Conservation (phyloP, 1,284 basidiomycete genomes). For the Irpex lacteus region DNA sequence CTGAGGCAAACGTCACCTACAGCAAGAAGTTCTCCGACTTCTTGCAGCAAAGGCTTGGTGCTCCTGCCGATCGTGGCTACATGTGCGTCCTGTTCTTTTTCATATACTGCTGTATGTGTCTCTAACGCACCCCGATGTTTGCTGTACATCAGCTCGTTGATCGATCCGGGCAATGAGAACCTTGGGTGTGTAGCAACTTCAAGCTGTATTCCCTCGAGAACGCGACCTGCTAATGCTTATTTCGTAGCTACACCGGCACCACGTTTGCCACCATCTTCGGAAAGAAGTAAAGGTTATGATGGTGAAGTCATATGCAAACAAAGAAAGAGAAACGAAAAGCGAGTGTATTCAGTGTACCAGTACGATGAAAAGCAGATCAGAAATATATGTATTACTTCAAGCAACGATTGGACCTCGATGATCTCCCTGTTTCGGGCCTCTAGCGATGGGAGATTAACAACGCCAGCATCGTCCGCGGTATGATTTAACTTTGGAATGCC, state of each 20-base stretch:
- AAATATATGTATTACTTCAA: not conserved
- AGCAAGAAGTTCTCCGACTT: slow-evolving; percentile 53
- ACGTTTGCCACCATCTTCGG: slow-evolving; percentile 48
- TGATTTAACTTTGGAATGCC: no score
- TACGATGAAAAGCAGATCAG: not conserved
- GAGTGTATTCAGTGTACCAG: no score
- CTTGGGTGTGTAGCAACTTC: no score
- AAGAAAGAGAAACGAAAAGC: not conserved
- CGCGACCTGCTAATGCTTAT: not conserved
- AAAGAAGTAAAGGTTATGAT: slow-evolving; percentile 17
- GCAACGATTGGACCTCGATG: not conserved
- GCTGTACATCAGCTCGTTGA: slow-evolving; percentile 40
- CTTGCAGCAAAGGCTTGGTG: slow-evolving; percentile 50
- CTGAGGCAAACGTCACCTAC: slow-evolving; percentile 47
- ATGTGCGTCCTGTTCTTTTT: slow-evolving; percentile 33
- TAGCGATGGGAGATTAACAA: no score
- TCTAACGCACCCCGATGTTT: slow-evolving; percentile 2
- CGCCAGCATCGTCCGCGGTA: no score
- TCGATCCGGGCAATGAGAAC: slow-evolving; percentile 54
- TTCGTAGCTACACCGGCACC: slow-evolving; percentile 38
- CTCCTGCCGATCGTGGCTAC: slow-evolving; percentile 53
- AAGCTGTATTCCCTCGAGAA: not conserved
- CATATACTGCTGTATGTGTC: not conserved
- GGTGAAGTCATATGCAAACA: not conserved
- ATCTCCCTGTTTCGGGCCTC: no score